phyloP scores from a whole-genome alignment of 768 basidiomycete species.

The Hypsizygus marmoreus region DNA sequence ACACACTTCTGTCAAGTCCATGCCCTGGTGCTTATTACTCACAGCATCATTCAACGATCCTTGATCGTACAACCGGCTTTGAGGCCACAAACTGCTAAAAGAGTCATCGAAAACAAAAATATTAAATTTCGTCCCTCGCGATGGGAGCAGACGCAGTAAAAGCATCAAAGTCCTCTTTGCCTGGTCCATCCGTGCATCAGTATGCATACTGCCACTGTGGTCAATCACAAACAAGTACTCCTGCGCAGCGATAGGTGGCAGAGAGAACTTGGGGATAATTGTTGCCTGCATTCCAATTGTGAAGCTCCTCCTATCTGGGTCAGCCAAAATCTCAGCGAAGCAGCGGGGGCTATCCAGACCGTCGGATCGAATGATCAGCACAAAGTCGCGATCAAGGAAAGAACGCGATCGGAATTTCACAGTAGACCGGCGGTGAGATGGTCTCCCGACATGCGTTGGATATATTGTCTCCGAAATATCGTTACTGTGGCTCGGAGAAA shows the following conservation, averaged over 20 bases:
- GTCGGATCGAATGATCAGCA: constrained; percentile 48
- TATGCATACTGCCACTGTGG: constrained; percentile 55
- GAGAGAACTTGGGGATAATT: constrained; percentile 52
- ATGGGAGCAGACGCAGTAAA: constrained; percentile 52
- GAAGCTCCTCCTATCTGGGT: constrained; percentile 18
- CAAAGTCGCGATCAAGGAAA: constrained; percentile 52
- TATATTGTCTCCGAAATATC: constrained; percentile 34
- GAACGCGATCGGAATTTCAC: constrained; percentile 39
- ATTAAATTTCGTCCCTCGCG: constrained; percentile 48
- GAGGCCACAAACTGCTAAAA: constrained; percentile 33
- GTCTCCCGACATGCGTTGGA: constrained; percentile 31
- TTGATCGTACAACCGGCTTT: constrained; percentile 34
- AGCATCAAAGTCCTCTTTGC: constrained; percentile 49
- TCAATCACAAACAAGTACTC: constrained; percentile 68
- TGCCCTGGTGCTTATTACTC: no score
- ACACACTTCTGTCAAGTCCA: not conserved
- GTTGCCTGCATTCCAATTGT: constrained; percentile 55
- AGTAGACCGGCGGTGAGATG: constrained; percentile 42
- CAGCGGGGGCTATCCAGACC: constrained; percentile 57
- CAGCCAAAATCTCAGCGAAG: constrained; percentile 47
- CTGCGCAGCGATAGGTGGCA: constrained; percentile 43
- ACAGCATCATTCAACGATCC: constrained; percentile 37
- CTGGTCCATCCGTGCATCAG: constrained; percentile 40
- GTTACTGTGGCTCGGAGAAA: constrained; percentile 45
- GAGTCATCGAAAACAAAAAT: constrained; percentile 53